Conservation (phyloP, 345 rosid genomes). For the Rhodamnia rubescens region DNA sequence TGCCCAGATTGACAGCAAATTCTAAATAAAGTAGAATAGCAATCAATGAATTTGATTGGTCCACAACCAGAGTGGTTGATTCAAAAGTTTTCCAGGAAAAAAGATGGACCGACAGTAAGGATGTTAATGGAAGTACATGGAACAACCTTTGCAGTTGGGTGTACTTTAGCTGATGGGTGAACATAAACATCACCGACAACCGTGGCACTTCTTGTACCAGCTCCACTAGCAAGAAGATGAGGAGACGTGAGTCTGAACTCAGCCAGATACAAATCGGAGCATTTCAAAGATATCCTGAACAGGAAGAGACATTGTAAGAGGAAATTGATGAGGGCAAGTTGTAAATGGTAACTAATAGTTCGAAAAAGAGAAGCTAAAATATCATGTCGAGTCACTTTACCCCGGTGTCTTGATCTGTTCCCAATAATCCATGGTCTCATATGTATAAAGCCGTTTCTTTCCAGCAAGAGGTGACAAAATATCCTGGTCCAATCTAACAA, state of each 20-base stretch:
- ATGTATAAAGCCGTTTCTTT: slow-evolving; percentile 69
- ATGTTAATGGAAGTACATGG: not conserved
- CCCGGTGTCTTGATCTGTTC: slow-evolving; percentile 91
- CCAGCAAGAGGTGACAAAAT: slow-evolving; percentile 87
- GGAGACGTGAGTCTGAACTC: slow-evolving; percentile 46
- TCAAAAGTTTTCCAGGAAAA: not conserved
- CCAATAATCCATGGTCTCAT: slow-evolving; percentile 73
- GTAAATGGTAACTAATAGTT: not conserved
- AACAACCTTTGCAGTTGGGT: slow-evolving; percentile 72
- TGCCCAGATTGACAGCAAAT: not conserved
- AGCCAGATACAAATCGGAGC: slow-evolving; percentile 65
- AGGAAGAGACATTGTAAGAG: not conserved
- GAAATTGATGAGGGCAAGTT: not conserved
- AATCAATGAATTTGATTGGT: not conserved
- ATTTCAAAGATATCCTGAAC: slow-evolving; percentile 52
- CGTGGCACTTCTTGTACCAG: slow-evolving; percentile 36
- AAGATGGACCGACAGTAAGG: not conserved
- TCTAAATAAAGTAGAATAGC: not conserved
- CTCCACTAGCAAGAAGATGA: slow-evolving; percentile 48
- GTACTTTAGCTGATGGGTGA: slow-evolving; percentile 82
- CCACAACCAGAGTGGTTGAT: not conserved
- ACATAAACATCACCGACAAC: slow-evolving; percentile 64
- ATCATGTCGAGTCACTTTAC: slow-evolving; percentile 11
- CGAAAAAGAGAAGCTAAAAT: not conserved
- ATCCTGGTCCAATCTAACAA: slow-evolving; percentile 87